Evolutionary conservation across 202 grass and related monocot genomes (phyloP).

Genomic region (Panicum virgatum): DNA sequence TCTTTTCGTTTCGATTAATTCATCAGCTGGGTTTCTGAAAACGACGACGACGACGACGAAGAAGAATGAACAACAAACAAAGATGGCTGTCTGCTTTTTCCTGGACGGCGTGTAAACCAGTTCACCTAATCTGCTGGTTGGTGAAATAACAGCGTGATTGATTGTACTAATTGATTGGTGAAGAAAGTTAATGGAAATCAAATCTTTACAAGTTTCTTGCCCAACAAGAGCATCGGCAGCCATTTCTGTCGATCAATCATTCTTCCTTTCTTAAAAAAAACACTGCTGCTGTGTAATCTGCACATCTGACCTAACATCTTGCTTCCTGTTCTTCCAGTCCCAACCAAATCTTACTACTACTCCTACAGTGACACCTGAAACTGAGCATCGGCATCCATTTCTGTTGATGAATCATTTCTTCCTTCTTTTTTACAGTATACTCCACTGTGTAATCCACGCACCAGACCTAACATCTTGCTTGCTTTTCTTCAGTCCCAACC

Average conservation of each 20-base stretch:
- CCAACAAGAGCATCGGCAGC: slow-evolving; percentile 27
- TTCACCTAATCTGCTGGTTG: slow-evolving; percentile 52
- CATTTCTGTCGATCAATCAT: slow-evolving; percentile 28
- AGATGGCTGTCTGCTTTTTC: slow-evolving; percentile 77
- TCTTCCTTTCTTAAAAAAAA: no score
- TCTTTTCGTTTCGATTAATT: slow-evolving; percentile 38
- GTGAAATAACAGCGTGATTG: slow-evolving; percentile 55
- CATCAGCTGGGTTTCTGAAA: slow-evolving; percentile 42
- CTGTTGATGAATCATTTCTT: slow-evolving; percentile 7
- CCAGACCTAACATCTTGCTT: slow-evolving; percentile 17
- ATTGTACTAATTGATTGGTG: slow-evolving; percentile 55
- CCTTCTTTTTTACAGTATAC: neutral
- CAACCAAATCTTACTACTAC: slow-evolving; percentile 32
- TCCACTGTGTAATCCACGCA: no score
- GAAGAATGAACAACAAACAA: slow-evolving; percentile 20
- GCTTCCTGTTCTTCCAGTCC: slow-evolving; percentile 29
- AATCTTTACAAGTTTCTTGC: slow-evolving; percentile 22
- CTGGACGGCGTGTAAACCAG: slow-evolving; percentile 62
- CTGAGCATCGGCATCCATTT: slow-evolving; percentile 20
- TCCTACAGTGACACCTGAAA: no score
- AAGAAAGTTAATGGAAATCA: slow-evolving; percentile 41
- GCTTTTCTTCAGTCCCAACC: slow-evolving; percentile 33
- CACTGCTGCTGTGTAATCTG: neutral
- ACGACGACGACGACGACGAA: neutral
- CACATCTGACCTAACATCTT: slow-evolving; percentile 20